phyloP scores from a whole-genome alignment of 352 stramenopile genomes.

The Thalassiosira livingstoniorum region DNA sequence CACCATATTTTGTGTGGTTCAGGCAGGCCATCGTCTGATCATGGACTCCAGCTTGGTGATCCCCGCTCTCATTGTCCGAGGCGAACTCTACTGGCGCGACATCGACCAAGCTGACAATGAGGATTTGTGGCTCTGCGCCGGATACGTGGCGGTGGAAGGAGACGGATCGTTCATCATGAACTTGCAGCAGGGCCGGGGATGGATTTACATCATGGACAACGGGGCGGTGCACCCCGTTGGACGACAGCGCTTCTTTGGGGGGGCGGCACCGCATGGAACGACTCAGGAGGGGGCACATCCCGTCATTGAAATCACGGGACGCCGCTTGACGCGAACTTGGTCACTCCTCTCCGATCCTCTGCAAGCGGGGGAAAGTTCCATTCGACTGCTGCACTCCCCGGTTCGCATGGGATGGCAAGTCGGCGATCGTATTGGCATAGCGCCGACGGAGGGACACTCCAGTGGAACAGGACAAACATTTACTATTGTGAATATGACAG shows the following conservation, averaged over 20 bases:
- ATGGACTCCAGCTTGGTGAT: too few species aligned
- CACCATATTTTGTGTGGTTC: too few species aligned
- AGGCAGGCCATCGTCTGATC: too few species aligned
- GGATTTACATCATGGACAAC: slow-evolving; percentile 72
- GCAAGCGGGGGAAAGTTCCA: slow-evolving; percentile 29
- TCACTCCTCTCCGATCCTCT: slow-evolving; percentile 63
- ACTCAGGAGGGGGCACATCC: slow-evolving; percentile 38
- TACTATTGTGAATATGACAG: slow-evolving; percentile 38
- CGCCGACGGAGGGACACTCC: slow-evolving; percentile 49
- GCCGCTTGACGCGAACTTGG: slow-evolving; percentile 65
- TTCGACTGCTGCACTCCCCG: slow-evolving; percentile 67
- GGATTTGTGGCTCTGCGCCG: slow-evolving; percentile 58
- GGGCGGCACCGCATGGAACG: too few species aligned
- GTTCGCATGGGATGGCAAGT: slow-evolving; percentile 66
- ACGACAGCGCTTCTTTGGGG: slow-evolving; percentile 61
- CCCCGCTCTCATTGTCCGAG: neutral
- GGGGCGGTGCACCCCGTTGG: slow-evolving; percentile 46
- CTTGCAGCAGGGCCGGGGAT: slow-evolving; percentile 37
- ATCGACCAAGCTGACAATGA: too few species aligned
- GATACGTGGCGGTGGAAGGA: slow-evolving; percentile 65
- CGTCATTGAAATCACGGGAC: slow-evolving; percentile 60
- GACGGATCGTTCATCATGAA: slow-evolving; percentile 51
- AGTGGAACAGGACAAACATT: slow-evolving; percentile 55
- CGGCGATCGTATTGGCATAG: slow-evolving; percentile 59
- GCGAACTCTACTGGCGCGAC: neutral